Base-by-base conservation (phyloP, 139 green algal species). In the Chlorella vulgaris region DNA sequence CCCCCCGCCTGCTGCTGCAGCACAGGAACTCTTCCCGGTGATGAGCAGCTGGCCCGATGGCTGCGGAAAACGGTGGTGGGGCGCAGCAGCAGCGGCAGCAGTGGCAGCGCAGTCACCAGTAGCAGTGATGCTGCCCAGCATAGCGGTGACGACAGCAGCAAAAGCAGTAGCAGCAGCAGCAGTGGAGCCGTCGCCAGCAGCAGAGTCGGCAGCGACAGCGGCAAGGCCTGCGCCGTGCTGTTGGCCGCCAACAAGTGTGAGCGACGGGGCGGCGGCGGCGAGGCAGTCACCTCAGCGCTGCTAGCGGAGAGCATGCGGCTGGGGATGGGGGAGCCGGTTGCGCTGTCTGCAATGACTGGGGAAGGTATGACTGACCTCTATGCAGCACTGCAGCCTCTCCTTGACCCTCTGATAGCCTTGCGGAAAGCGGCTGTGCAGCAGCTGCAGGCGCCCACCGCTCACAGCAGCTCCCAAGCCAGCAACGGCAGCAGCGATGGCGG, bases 331-430 rank as follows among this genome's bases (percentile, higher is more conserved):
- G 90, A 96, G 67, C 85, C 93, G 21, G 86, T 98, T 10, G 90
- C 92, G 0, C 78, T 98, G 19, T 96, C 93, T 21, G 96, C 96
- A 4, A 90, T 94, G 77, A 94, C 92, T 69, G 88, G 95, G 1
- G 94, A 98, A 77, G 96, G 95, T 53, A 92, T 98, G 89, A 86
- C 86, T 0, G 94, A 98, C 43, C 89, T 98, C 39, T 98, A 95
- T 77, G 74, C 65, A 1, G 90, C 85, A 29, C 83, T 98, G 82
- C 87, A 91, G 81, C 89, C 88, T 1, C 40, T 86, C 8, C 43
- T 96, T n/a, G 89, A 96, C 36, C 68, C 55, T 2, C 33, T 84
- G 31, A 68, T 67, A 19, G 61, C 71, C 31, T 13, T 75, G 6
- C 74, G 78, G n/a, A 62, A 38, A 63, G 63, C 13, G 21, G 80